Base-by-base conservation (phyloP, 2,329 filamentous ascomycete species). In the Diaporthe humulicola region DNA sequence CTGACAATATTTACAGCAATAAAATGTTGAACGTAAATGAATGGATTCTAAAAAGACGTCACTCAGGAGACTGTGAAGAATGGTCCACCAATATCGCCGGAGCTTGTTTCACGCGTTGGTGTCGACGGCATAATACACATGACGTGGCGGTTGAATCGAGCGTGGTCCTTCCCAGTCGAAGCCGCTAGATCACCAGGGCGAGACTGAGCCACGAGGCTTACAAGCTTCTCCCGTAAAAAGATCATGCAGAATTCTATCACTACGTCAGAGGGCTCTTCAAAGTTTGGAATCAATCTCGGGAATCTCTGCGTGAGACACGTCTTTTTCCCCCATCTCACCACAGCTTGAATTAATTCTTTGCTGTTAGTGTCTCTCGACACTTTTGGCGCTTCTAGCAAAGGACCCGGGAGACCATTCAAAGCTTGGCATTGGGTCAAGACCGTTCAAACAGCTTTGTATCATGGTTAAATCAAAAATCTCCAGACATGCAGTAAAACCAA, bases 121-220 rank as follows among this genome's bases (percentile, higher is more conserved):
- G 48, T 54, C 22, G 64, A 54, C 64, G 64, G 64, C 64, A 69
- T 69, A 69, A 69, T 25, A 69, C 15, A 69, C 48, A 30, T 69
- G 64, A 69, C 64, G 64, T 69, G 64, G 64, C 64, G 45, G 48
- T 52, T 40, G 30, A 38, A 22, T 25, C 19, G 64, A 40, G 33
- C 64, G 33, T 69, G 64, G 64, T 54, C 33, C 45, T 69, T 69
- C 64, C 64, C 64, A 30, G 64, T 69, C 48, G 28, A 28, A 40
- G 33, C 48, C 45, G 17, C 48, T 69, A 69, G 64, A 69, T 54
- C 64, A 28, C n/a, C 48, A 69, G 48, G 48, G 64, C 64, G 48
- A 52, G 64, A 69, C 64, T 52, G 9, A 17, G 48, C 48, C 30
- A 17, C 45, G 30, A 67, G 45, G 45, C 45, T 67, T 48, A 67